These are phyloP conservation scores for Curvularia hawaiiensis DNA, from an alignment of 2,329 filamentous ascomycete genomes.

Conservation along the genomic window DNA sequence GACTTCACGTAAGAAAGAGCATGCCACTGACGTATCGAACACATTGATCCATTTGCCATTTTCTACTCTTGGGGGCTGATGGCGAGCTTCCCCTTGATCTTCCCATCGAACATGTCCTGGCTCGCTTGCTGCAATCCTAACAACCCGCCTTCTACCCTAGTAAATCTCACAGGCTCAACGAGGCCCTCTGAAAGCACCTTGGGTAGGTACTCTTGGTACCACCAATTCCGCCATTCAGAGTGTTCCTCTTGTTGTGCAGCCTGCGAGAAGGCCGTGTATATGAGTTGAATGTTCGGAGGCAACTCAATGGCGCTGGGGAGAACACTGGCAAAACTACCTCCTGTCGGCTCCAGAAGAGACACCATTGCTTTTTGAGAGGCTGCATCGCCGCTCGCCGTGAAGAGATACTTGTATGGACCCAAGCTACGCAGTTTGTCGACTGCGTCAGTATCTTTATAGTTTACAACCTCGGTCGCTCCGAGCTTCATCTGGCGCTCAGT, in stretches of 20 bases:
- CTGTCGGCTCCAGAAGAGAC: constrained; percentile 26
- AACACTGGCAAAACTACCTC: constrained; percentile 31
- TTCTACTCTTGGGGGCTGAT: constrained; percentile 32
- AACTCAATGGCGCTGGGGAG: constrained; percentile 28
- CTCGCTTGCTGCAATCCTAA: constrained; percentile 30
- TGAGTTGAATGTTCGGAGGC: constrained; percentile 28
- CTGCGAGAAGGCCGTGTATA: constrained; percentile 35
- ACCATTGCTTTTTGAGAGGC: constrained; percentile 32
- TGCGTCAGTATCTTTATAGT: constrained; percentile 35
- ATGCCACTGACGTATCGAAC: background rate
- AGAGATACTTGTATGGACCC: constrained; percentile 35
- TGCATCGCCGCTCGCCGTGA: constrained; percentile 35
- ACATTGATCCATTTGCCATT: background rate
- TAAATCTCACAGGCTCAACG: constrained; percentile 31
- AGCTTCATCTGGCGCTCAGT: constrained; percentile 29
- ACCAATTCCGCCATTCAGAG: constrained; percentile 29
- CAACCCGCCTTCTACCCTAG: constrained; percentile 30
- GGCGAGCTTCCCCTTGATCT: constrained; percentile 30
- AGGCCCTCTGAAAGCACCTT: constrained; percentile 27
- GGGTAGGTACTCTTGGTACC: constrained; percentile 34
- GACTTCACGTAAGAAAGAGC: background rate
- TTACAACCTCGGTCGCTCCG: constrained; percentile 29
- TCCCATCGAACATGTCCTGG: constrained; percentile 30
- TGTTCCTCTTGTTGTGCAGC: constrained; percentile 32
- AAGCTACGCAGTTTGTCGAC: constrained; percentile 26